Conservation (phyloP, 2,329 filamentous ascomycete species). For the Fusarium abutilonis region DNA sequence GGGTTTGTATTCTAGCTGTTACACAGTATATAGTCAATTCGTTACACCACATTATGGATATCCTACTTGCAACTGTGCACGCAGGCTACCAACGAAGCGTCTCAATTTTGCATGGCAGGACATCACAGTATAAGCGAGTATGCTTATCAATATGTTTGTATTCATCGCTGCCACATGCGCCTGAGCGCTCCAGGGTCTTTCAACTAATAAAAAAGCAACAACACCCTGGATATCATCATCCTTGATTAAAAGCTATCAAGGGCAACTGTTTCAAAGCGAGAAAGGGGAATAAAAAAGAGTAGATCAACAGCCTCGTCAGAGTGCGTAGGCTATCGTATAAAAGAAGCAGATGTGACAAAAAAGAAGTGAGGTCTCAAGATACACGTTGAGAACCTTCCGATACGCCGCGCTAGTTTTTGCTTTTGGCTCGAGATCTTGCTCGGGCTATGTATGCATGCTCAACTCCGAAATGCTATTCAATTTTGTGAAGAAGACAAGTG, state of each 20-base stretch:
- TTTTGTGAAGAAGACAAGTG: slow-evolving; percentile 4
- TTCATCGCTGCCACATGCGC: slow-evolving; percentile 16
- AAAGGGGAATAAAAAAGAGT: slow-evolving; percentile 1
- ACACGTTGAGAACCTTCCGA: slow-evolving; percentile 13
- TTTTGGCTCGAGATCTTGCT: slow-evolving; percentile 5
- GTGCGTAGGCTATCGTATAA: slow-evolving; percentile 13
- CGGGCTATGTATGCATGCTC: background rate
- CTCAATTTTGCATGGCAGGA: background rate
- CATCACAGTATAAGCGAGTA: background rate
- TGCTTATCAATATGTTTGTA: slow-evolving; percentile 2
- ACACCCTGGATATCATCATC: slow-evolving; percentile 2
- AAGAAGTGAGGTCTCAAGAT: background rate
- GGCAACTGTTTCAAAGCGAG: background rate
- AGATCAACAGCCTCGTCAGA: slow-evolving; percentile 7
- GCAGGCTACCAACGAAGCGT: background rate
- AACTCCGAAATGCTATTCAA: slow-evolving; percentile 18
- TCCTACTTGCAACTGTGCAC: background rate
- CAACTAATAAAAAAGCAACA: slow-evolving; percentile 3
- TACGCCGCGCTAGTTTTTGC: slow-evolving; percentile 35
- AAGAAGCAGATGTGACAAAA: background rate
- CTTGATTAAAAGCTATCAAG: slow-evolving; percentile 8
- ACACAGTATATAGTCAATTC: slow-evolving; percentile 26
- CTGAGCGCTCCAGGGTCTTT: slow-evolving; percentile 26
- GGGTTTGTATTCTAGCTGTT: slow-evolving; percentile 20
- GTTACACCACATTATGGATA: background rate